Evolutionary conservation across 2,329 filamentous ascomycete genomes (phyloP).

Genomic region (Talaromyces sp.): DNA sequence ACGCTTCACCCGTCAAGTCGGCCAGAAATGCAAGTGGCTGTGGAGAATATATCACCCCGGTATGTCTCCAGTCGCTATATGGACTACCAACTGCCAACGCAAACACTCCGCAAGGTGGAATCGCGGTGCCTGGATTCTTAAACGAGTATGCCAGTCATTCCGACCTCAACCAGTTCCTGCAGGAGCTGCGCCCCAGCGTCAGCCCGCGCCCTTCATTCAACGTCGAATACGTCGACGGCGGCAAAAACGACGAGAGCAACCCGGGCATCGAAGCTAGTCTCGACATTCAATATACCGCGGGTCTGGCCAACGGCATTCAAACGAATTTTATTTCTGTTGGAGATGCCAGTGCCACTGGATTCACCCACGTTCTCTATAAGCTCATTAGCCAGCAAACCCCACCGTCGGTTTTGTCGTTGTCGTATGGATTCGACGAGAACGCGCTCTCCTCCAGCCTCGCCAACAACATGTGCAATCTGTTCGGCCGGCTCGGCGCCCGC

Average conservation of each 20-base stretch:
- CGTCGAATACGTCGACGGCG: slow-evolving; percentile 53
- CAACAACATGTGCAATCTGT: slow-evolving; percentile 51
- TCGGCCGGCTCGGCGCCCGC: slow-evolving; percentile 61
- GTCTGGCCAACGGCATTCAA: slow-evolving; percentile 51
- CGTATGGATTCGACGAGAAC: slow-evolving; percentile 65
- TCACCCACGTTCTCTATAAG: background rate
- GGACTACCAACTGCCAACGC: slow-evolving; percentile 37
- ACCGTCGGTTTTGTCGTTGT: slow-evolving; percentile 63
- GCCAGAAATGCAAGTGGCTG: background rate
- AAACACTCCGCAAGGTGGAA: slow-evolving; percentile 28
- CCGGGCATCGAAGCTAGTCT: slow-evolving; percentile 57
- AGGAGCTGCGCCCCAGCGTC: slow-evolving; percentile 48
- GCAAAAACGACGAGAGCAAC: slow-evolving; percentile 46
- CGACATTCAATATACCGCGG: slow-evolving; percentile 58
- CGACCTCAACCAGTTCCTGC: slow-evolving; percentile 56
- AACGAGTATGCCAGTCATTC: slow-evolving; percentile 48
- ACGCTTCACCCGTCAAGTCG: background rate
- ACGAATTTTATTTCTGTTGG: slow-evolving; percentile 57
- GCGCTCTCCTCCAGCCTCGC: background rate
- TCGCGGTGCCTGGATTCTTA: slow-evolving; percentile 47
- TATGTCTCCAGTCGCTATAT: slow-evolving; percentile 48
- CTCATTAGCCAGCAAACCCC: slow-evolving; percentile 18
- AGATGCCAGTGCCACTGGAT: slow-evolving; percentile 30
- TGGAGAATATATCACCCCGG: slow-evolving; percentile 36
- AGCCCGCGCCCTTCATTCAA: slow-evolving; percentile 52